Evolutionary conservation across 257 asterid species (phyloP), one percentile per base, ranked within the genome.

Genomic region (Solanum etuberosum): DNA sequence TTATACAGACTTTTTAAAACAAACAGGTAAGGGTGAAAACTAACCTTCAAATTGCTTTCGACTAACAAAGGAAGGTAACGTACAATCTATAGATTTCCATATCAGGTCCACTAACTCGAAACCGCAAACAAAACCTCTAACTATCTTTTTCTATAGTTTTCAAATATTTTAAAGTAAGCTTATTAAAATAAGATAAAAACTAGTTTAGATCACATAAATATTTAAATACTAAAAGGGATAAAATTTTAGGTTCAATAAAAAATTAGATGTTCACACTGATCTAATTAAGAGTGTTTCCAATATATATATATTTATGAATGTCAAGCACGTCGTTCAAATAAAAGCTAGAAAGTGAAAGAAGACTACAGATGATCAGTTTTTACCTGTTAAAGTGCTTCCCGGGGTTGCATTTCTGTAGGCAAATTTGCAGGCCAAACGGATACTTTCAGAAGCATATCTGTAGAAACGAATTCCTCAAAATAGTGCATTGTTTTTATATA

Each of bases 381-480:
- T 71, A 95, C 99, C 99, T 91, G 91, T 94, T 88, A 97, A 93
- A 84, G 96, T 97, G 94, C 90, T 93, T 90, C 99, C 98, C 40
- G 98, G 96, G 70, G 98, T 94, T 89, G 98, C 98, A 85, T 97
- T 97, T 93, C 99, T 93, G 93, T 97, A 97, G 78, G 99, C 98
- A 86, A 40, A 97, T 85, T 93, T 93, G 88, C 99, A 97, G 29
- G 99, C 98, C 73, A 94, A 57, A 13, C 86, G 85, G 87, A 97
- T 61, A 88, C 99, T 95, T 93, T 97, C 98, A 86, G 98, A 92
- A 87, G 99, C 99, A 88, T 93, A 97, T 93, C 99, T 97, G 96
- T 86, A 89, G 87, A 87, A 71, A n/a, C n/a, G 3, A 18, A 15
- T 48, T 48, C 68, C 43, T 81, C 40, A 81, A 48, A 81, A 6